Base-by-base conservation (phyloP, 148 eudicot genomes). In the Limonium bicolor region DNA sequence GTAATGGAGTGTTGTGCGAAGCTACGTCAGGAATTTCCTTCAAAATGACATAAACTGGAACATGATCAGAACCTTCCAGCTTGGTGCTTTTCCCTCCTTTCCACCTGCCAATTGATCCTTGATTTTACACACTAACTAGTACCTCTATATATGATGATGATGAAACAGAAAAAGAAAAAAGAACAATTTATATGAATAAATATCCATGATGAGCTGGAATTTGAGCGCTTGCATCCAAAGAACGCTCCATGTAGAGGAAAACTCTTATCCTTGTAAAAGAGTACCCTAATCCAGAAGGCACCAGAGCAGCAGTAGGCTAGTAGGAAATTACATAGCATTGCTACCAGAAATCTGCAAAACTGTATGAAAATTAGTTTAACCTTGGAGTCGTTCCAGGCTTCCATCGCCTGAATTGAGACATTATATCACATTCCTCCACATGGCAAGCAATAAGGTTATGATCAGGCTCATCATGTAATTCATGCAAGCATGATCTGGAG, bases 61-160 rank as follows among this genome's bases (percentile, higher is more conserved):
- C 92, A 61, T 90, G 97, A 67, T 90, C 97, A 26, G 97, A 90
- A 31, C 97, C 97, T 73, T 90, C 93, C 48, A 84, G 56, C 68
- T 80, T 90, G 29, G 66, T 58, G 50, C 50, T 72, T 75, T 63
- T 73, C 42, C 79, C 82, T 45, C 74, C 90, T 59, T 79, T 87
- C 86, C 88, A 74, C 69, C 96, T 82, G 64, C 37, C 41, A 41
- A 43, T 27, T 28, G 5, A 29, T n/a, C n/a, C n/a, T n/a, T n/a
- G n/a, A n/a, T n/a, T n/a, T n/a, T n/a, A n/a, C n/a, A n/a, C n/a
- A n/a, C n/a, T n/a, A n/a, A n/a, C n/a, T n/a, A n/a, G n/a, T n/a
- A n/a, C n/a, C n/a, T n/a, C n/a, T n/a, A n/a, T n/a, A n/a, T n/a
- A n/a, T n/a, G n/a, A n/a, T n/a, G n/a, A n/a, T n/a, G n/a, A n/a